Percentiles rank a stretch among this genome's conserved stretches.
Evolutionary conservation across 192 early-diverging fungal species (phyloP).

Genomic region (Rhizoclosmatium sp.): DNA sequence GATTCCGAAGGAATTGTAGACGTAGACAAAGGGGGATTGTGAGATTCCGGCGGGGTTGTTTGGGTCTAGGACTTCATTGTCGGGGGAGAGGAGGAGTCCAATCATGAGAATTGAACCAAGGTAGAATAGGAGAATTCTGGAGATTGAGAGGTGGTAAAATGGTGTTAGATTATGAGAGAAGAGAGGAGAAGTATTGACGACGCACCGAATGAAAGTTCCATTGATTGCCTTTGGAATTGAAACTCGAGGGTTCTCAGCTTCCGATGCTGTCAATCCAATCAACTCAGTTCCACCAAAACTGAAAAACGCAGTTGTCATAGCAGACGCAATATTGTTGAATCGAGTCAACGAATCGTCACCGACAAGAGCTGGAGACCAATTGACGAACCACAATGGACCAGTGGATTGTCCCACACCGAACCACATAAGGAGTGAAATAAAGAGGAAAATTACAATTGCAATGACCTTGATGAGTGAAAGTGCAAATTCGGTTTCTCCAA

Average conservation of each 20-base stretch:
- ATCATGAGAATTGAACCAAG: slow-evolving; percentile 71
- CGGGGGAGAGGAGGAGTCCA: slow-evolving; percentile 65
- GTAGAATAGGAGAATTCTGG: slow-evolving; percentile 73
- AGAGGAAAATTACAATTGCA: slow-evolving; percentile 80
- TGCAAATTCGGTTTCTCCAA: slow-evolving; percentile 81
- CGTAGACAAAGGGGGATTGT: slow-evolving; percentile 71
- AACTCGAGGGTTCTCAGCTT: slow-evolving; percentile 83
- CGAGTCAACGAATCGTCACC: background rate
- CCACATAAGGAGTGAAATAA: slow-evolving; percentile 59
- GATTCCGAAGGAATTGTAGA: slow-evolving; percentile 66
- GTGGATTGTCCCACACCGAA: slow-evolving; percentile 7
- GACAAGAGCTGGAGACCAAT: slow-evolving; percentile 45
- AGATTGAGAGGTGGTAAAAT: too few relatives aligned
- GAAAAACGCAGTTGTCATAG: slow-evolving; percentile 76
- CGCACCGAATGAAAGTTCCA: slow-evolving; percentile 71
- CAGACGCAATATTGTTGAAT: slow-evolving; percentile 69
- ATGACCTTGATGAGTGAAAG: slow-evolving; percentile 84
- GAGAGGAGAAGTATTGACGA: too few relatives aligned
- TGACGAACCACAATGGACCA: slow-evolving; percentile 40
- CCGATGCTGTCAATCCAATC: slow-evolving; percentile 88
- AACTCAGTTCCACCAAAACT: slow-evolving; percentile 64
- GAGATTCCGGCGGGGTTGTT: slow-evolving; percentile 61
- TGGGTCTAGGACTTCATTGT: slow-evolving; percentile 49
- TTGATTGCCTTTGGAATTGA: slow-evolving; percentile 42
- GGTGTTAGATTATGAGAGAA: too few relatives aligned